Percentiles rank a stretch among this genome's conserved stretches.
Conservation (phyloP, 179 eudicot genomes). For the Sideroxylon spinosum region DNA sequence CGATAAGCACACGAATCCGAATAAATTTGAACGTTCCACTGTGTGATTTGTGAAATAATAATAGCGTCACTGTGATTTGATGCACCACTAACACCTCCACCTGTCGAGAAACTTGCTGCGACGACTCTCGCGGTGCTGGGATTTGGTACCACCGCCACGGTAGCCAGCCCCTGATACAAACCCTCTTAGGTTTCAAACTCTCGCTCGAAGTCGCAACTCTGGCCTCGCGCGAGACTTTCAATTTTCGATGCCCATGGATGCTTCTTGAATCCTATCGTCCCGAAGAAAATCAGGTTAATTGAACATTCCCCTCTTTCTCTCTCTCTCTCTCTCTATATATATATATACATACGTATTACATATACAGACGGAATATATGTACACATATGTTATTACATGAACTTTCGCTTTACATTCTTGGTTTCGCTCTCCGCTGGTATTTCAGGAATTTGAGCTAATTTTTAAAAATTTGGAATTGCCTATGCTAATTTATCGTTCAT, state of each 20-base stretch:
- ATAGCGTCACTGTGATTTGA: too few relatives aligned
- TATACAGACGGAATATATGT: neutral
- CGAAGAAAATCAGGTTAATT: neutral
- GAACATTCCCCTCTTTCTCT: neutral
- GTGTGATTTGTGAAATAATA: too few relatives aligned
- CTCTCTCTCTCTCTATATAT: too few relatives aligned
- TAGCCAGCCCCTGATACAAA: neutral
- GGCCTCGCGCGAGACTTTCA: neutral
- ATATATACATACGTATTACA: neutral
- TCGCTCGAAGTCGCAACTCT: neutral
- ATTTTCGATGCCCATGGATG: neutral
- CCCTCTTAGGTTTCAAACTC: neutral
- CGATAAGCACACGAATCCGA: too few relatives aligned
- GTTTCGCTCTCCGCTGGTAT: neutral
- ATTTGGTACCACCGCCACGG: neutral
- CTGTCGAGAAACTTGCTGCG: too few relatives aligned
- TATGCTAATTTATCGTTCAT: neutral
- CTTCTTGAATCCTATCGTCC: neutral
- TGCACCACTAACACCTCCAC: too few relatives aligned
- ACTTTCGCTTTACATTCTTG: neutral
- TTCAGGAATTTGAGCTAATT: neutral
- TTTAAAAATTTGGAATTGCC: neutral
- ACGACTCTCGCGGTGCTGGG: neutral
- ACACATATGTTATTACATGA: neutral
- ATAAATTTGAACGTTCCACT: too few relatives aligned